These are phyloP conservation scores for Phialophora tarda DNA, from an alignment of 2,329 filamentous ascomycete genomes.

Conservation along the genomic window DNA sequence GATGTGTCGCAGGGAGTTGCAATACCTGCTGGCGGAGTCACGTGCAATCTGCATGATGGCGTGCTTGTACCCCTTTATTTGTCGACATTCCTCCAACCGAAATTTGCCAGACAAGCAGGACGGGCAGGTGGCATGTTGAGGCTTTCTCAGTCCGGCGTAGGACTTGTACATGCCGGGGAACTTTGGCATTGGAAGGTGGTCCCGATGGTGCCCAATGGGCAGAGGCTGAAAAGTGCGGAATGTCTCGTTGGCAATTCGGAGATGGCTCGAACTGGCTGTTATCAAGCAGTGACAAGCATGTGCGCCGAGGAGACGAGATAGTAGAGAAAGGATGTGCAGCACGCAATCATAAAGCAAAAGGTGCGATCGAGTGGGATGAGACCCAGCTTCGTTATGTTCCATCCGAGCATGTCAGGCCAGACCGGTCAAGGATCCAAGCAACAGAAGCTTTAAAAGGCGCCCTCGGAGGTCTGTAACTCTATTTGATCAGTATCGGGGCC, in stretches of 20 bases:
- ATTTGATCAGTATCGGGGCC: conserved; percentile 4
- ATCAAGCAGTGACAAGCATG: conserved; percentile 16
- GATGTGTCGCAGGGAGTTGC: background rate
- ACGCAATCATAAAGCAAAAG: conserved; percentile 28
- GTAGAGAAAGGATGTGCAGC: conserved; percentile 18
- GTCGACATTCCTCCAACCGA: conserved; percentile 25
- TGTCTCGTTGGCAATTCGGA: background rate
- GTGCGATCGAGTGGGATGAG: conserved; percentile 16
- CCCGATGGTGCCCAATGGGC: background rate
- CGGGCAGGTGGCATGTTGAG: conserved; percentile 5
- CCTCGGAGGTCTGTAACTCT: background rate
- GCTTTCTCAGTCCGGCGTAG: background rate
- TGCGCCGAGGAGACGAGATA: background rate
- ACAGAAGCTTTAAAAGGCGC: conserved; percentile 1
- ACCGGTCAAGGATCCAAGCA: background rate
- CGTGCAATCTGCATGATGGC: conserved; percentile 31
- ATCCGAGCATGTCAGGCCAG: background rate
- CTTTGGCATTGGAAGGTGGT: background rate
- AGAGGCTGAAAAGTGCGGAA: background rate
- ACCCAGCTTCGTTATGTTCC: background rate
- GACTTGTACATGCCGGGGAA: background rate
- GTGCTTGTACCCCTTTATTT: conserved; percentile 31
- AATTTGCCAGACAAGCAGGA: background rate
- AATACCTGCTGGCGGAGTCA: conserved; percentile 9
- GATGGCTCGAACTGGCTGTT: background rate